Evolutionary conservation across 495 filamentous ascomycete species (phyloP).

Genomic region (Rostrohypoxylon terebratum): DNA sequence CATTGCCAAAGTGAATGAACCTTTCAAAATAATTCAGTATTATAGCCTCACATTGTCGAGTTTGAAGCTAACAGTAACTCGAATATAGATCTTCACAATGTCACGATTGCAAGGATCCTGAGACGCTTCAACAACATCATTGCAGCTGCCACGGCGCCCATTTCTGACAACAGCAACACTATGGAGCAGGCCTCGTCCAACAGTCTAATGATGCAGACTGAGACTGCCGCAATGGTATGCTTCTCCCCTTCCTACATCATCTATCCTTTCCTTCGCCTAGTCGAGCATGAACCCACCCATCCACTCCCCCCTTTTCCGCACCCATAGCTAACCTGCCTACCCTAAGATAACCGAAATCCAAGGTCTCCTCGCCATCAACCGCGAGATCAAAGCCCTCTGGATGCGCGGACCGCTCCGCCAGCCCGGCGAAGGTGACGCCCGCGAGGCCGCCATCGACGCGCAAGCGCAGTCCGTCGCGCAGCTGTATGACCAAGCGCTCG

Average conservation of each 20-base stretch:
- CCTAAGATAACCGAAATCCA: conserved; percentile 49
- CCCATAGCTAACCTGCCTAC: background rate
- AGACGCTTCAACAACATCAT: conserved; percentile 53
- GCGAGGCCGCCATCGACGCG: conserved; percentile 44
- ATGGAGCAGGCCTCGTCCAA: conserved; percentile 53
- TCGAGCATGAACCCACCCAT: background rate
- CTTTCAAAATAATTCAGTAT: background rate
- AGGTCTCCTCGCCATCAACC: conserved; percentile 55
- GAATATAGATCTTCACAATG: conserved; percentile 53
- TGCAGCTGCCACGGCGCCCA: conserved; percentile 44
- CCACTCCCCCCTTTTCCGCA: background rate
- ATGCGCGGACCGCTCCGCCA: conserved; percentile 55
- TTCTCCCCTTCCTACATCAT: background rate
- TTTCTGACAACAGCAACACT: conserved; percentile 44
- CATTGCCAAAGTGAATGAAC: background rate
- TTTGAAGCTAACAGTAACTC: conserved; percentile 24
- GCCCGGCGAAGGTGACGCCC: conserved; percentile 50
- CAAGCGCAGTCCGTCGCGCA: conserved; percentile 23
- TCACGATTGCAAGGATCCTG: conserved; percentile 55
- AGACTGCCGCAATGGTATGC: conserved; percentile 48
- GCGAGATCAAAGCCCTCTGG: conserved; percentile 59
- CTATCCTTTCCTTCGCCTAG: background rate
- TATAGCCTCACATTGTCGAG: background rate
- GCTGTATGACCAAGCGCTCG: conserved; percentile 23
- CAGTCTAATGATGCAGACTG: conserved; percentile 54